Evolutionary conservation across 441 rosid genomes (phyloP), one percentile per base, ranked within the genome.

Genomic region (Manihot esculenta): DNA sequence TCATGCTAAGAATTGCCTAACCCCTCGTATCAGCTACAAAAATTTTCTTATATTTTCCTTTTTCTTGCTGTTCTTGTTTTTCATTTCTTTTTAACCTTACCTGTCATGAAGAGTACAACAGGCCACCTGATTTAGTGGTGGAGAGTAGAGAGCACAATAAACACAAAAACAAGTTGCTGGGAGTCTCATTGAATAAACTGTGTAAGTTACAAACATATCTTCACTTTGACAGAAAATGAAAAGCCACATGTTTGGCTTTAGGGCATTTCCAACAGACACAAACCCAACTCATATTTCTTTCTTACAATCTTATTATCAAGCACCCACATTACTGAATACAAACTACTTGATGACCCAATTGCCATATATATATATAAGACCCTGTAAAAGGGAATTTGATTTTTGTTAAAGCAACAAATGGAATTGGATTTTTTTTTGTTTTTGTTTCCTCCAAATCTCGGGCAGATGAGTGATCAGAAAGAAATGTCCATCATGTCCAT

Each of bases 401-500:
- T 17, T 27, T 26, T 49, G 13, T 51, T 51, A 12, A 51, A 51
- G 33, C 53, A 44, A 62, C 49, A 62, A 42, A 24, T 21, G 26
- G 26, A 62, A 61, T 17, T 59, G 35, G 3, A 53, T 15, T 1
- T 1, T 30, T 5, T 42, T 42, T 5, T 1, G 0, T 42, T 8
- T 42, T 42, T 2, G 2, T 45, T 45, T 7, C 48, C 49, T 45
- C 49, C 14, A 45, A 38, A 38, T 12, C 8, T 14, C 3, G 53
- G 53, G 20, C 17, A n/a, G n/a, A n/a, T n/a, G n/a, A n/a, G n/a
- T 49, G 20, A 49, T 49, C 78, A 87, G 41, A 87, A 87, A 3
- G 89, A 83, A 20, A 87, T 74, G 76, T 84, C 80, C 77, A 87
- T 50, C 80, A 85, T 87, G 42, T 87, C 92, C 92, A 81, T 77